These are phyloP conservation scores for Cryptosporidium bovis DNA, from an alignment of 169 alveolate genomes.

Conservation along the genomic window DNA sequence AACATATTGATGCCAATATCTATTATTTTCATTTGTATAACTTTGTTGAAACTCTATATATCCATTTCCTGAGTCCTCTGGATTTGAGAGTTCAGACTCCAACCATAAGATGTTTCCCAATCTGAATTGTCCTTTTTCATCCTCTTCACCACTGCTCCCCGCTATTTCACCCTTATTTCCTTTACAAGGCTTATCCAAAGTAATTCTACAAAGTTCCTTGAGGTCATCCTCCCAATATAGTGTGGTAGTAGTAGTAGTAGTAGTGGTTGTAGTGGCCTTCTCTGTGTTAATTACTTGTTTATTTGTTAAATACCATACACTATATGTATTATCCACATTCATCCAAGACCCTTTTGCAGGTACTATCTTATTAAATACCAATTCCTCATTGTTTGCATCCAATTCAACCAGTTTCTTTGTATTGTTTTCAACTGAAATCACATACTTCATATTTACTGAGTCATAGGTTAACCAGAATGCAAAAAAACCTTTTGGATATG, in stretches of 20 bases:
- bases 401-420: slow-evolving; percentile 31
- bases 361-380: neutral
- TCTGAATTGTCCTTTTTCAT: neutral
- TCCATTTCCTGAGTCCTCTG: neutral
- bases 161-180: slow-evolving; percentile 26
- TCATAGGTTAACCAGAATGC: slow-evolving; percentile 63
- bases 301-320: slow-evolving; percentile 40
- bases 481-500: slow-evolving; percentile 67
- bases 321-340: neutral
- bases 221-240: slow-evolving; percentile 19
- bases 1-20: neutral
- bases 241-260: slow-evolving; percentile 19
- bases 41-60: no score
- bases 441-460: slow-evolving; percentile 5
- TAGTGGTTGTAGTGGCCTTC: slow-evolving; percentile 6
- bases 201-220: slow-evolving; percentile 10
- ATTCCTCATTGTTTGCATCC: neutral
- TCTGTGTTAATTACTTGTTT: neutral
- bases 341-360: neutral
- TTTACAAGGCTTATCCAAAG: slow-evolving; percentile 17
- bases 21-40: neutral
- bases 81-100: neutral
- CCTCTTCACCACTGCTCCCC: no score
- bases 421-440: slow-evolving; percentile 45
- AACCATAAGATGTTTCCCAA: slow-evolving; percentile 26